A percentile compares a stretch with the other conserved stretches of the same genome.
These are phyloP conservation scores for Trebouxia gelatinosa DNA, from an alignment of 163 green algal genomes.

Conservation along the genomic window DNA sequence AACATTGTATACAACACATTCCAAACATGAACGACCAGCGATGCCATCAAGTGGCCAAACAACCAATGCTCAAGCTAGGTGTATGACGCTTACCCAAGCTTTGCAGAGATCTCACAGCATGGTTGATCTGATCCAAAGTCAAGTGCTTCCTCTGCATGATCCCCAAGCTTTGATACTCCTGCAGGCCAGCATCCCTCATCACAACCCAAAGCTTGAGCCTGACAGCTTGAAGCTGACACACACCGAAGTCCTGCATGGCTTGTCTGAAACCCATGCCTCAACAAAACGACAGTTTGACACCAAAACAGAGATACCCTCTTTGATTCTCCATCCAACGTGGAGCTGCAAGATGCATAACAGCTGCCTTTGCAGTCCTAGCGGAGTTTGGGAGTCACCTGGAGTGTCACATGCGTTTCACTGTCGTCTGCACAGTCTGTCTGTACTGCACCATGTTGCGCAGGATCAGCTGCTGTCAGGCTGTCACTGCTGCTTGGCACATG, in stretches of 20 bases:
- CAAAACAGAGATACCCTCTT: neutral
- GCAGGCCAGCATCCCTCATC: no score
- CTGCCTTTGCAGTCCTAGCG: neutral
- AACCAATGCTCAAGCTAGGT: no score
- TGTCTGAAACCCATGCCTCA: neutral
- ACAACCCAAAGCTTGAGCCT: neutral
- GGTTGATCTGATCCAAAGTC: conserved; percentile 16
- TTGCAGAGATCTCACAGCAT: neutral
- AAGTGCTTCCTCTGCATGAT: conserved; percentile 23
- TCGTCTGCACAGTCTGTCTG: neutral
- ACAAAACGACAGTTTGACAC: neutral
- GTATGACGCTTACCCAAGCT: neutral
- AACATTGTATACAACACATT: neutral
- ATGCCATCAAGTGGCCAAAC: no score
- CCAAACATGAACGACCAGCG: neutral
- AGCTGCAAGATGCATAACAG: neutral
- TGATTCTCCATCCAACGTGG: neutral
- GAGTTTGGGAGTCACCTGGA: neutral
- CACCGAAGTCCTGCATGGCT: neutral
- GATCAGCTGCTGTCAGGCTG: neutral
- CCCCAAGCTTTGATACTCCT: conserved; percentile 15
- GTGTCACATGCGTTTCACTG: neutral
- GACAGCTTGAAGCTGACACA: neutral
- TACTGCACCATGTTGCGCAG: neutral
- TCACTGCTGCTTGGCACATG: neutral